Evolutionary conservation across 257 asterid genomes (phyloP).

Genomic region (Scutellaria minor): DNA sequence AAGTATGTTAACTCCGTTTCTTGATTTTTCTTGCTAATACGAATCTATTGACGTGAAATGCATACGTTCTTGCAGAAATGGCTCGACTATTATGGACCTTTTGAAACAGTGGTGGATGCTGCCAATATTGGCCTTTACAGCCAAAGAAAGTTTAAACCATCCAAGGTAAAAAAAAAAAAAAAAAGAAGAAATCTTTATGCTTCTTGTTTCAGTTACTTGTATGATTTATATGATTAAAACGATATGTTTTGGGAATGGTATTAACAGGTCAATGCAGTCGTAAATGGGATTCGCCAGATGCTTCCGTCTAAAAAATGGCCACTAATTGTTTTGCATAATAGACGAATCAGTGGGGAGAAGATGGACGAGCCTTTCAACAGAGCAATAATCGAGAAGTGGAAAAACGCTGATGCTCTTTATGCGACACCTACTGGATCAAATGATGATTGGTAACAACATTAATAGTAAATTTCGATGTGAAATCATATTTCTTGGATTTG

Average conservation of each 20-base stretch:
- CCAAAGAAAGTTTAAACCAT: slow-evolving; percentile 69
- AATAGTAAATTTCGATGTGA: neutral
- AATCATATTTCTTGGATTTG: slow-evolving; percentile 13
- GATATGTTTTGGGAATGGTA: slow-evolving; percentile 20
- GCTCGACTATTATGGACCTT: slow-evolving; percentile 88
- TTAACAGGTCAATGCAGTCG: slow-evolving; percentile 70
- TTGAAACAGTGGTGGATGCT: slow-evolving; percentile 88
- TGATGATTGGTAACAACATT: slow-evolving; percentile 78
- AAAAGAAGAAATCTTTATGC: neutral
- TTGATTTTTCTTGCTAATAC: slow-evolving; percentile 19
- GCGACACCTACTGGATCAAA: slow-evolving; percentile 96
- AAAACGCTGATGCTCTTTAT: slow-evolving; percentile 71
- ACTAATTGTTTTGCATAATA: slow-evolving; percentile 75
- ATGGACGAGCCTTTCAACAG: slow-evolving; percentile 68
- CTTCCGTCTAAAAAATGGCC: slow-evolving; percentile 87
- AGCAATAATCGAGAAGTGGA: slow-evolving; percentile 72
- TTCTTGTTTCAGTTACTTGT: slow-evolving; percentile 1
- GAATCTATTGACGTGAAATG: slow-evolving; percentile 34
- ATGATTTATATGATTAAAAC: neutral
- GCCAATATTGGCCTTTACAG: slow-evolving; percentile 84
- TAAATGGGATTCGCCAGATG: slow-evolving; percentile 81
- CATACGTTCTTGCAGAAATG: slow-evolving; percentile 63
- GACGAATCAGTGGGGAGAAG: slow-evolving; percentile 72
- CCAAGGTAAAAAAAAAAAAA: slow-evolving; percentile 49
- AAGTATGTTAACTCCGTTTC: slow-evolving; percentile 49